Evolutionary conservation across 176 grass and related monocot species (phyloP), one percentile per base, ranked within the genome.

Genomic region (Typha latifolia): DNA sequence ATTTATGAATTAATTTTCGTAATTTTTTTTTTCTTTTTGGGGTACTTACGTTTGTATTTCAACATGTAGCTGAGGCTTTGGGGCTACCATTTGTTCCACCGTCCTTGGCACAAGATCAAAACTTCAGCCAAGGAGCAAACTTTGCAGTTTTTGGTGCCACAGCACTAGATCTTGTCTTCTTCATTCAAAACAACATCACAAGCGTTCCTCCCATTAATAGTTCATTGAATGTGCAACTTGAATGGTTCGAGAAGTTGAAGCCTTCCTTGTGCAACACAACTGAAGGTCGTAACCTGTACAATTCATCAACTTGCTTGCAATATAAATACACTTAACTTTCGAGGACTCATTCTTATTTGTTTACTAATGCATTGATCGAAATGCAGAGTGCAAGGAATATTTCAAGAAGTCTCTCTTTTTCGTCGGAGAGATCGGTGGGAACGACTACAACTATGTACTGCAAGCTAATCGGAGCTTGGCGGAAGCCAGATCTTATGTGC

Each of bases 351-450:
- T 26, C 24, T 29, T 29, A 29, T 29, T 29, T 29, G 27, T 29
- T 29, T 29, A 29, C 27, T 29, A 29, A 29, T 29, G 27, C 27
- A 29, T 12, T 9, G 34, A 4, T 61, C 24, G 14, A 49, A 4
- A 32, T 12, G 32, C 67, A 87, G 91, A 77, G 59, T 91, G 88
- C 77, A 77, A 59, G 4, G 68, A 84, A 0, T 76, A 86, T 12
- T 82, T 92, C 32, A 67, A 48, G 1, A 91, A 66, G n/a, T 72
- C 88, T 0, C 85, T 96, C 10, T 92, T 96, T 80, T 69, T 91
- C 50, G 71, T 92, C 61, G 93, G 93, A 61, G 93, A 92, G 81
- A 89, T 96, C 74, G 88, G 93, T 1, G 88, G 88, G 21, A 96
- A 96, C 72, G 93, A 96, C 73, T 96, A 96, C 76, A 80, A 77